phyloP scores from a whole-genome alignment of 352 stramenopile genomes.

The Pythium vanterpoolii region DNA sequence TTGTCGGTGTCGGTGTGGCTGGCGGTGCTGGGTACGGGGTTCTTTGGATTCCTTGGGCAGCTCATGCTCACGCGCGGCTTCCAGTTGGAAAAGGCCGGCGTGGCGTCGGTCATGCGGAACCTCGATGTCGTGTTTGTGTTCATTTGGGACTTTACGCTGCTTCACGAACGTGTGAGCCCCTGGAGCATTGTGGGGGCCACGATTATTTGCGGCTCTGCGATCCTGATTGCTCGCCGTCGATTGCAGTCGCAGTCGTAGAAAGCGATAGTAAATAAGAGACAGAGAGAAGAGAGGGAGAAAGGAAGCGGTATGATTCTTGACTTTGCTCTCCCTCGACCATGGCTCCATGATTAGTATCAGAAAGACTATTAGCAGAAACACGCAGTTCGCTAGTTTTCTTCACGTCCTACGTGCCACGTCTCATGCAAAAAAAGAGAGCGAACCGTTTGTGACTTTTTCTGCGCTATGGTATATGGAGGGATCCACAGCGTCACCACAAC shows the following conservation, averaged over 20 bases:
- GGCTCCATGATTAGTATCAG: no score
- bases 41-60: conserved; percentile 45
- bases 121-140: conserved; percentile 60
- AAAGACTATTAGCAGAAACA: no score
- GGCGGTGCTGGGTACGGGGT: conserved; percentile 36
- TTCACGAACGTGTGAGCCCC: conserved; percentile 36
- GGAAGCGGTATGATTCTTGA: no score
- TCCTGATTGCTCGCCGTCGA: conserved; percentile 29
- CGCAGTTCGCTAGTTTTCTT: no score
- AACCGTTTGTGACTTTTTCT: no score
- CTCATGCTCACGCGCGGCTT: conserved; percentile 60
- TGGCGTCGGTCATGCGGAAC: conserved; percentile 47
- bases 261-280: no score
- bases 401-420: background rate
- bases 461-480: no score
- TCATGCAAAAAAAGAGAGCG: no score
- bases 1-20: conserved; percentile 36
- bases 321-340: no score
- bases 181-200: conserved; percentile 42
- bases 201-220: conserved; percentile 31
- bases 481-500: background rate
- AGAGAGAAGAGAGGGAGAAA: no score
- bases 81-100: conserved; percentile 54
- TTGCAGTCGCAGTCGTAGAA: conserved; percentile 3
- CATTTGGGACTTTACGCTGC: conserved; percentile 41